These are phyloP conservation scores for Brassica cretica DNA, from an alignment of 345 rosid species.

Conservation along the genomic window DNA sequence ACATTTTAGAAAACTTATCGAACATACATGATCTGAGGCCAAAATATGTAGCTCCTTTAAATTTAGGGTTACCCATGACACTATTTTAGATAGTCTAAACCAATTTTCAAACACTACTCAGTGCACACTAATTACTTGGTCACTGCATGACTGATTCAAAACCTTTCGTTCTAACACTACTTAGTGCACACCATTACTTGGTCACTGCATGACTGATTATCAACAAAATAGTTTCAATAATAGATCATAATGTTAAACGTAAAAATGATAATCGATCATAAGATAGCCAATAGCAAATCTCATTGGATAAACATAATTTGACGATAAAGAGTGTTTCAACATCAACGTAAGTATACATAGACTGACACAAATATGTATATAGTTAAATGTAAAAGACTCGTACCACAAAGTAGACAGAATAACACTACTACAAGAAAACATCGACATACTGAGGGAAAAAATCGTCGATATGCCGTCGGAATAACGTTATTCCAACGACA, in stretches of 20 bases:
- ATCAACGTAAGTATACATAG: background rate
- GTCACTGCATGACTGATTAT: background rate
- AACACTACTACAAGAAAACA: too few species aligned
- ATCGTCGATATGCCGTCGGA: too few species aligned
- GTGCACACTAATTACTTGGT: too few species aligned
- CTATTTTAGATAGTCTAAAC: background rate
- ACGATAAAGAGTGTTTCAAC: background rate
- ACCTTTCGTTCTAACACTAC: too few species aligned
- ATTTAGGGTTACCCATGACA: too few species aligned
- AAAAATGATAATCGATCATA: background rate
- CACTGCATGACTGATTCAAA: background rate
- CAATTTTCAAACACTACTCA: background rate
- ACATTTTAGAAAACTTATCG: too few species aligned
- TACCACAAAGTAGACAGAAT: constrained; percentile 68
- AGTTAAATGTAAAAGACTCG: constrained; percentile 19
- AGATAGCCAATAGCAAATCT: background rate
- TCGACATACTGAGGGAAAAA: too few species aligned
- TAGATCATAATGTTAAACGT: too few species aligned
- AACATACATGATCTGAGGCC: too few species aligned
- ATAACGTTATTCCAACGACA: too few species aligned
- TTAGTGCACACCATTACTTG: too few species aligned
- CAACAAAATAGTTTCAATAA: background rate
- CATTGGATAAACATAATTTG: background rate
- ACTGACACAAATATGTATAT: background rate
- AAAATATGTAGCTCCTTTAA: too few species aligned